Evolutionary conservation across 2,329 filamentous ascomycete genomes (phyloP), one percentile per base, ranked within the genome.

Genomic region (Aureobasidium sp.): DNA sequence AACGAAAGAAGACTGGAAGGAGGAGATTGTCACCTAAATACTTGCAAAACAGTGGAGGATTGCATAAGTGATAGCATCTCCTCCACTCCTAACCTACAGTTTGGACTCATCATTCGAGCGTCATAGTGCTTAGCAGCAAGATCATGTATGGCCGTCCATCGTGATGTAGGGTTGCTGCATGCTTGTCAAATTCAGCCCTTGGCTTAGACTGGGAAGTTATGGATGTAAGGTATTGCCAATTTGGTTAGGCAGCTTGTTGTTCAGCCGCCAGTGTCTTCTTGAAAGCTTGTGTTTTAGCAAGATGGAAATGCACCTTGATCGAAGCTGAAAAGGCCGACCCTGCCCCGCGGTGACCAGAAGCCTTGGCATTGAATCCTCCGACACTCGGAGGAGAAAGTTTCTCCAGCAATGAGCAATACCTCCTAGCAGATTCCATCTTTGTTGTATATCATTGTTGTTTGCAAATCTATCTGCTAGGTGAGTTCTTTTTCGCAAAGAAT

Each of bases 301-400:
- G 2, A 6, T 27, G 24, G 12, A 27, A 15, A 3, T 27, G 43
- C 43, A 27, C 24, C 24, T 46, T 24, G 12, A 1, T 7, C 3
- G 13, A 29, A 26, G 43, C 43, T 46, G 37, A 27, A 56, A 27
- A 57, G n/a, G 12, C 13, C n/a, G 27, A 46, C 53, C 53, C 53
- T 44, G 39, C n/a, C 39, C 39, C 26, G 41, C 53, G 27, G n/a
- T 29, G 39, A 12, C 3, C 5, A 12, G 9, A 17, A 26, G 29
- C 12, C 53, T 57, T 57, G 53, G 53, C 53, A 26, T 44, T 36
- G 0, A 1, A 57, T 10, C 27, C 53, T 44, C 53, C 53, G 53
- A 57, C 41, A 17, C 26, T 57, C 53, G 53, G 53, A 57, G 53
- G 27, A 41, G 39, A 57, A 57, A 57, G 39, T 57, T 57, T 57